Evolutionary conservation across 2,329 filamentous ascomycete species (phyloP), one percentile per base, ranked within the genome.

Genomic region (Pestalotiopsis sp.): DNA sequence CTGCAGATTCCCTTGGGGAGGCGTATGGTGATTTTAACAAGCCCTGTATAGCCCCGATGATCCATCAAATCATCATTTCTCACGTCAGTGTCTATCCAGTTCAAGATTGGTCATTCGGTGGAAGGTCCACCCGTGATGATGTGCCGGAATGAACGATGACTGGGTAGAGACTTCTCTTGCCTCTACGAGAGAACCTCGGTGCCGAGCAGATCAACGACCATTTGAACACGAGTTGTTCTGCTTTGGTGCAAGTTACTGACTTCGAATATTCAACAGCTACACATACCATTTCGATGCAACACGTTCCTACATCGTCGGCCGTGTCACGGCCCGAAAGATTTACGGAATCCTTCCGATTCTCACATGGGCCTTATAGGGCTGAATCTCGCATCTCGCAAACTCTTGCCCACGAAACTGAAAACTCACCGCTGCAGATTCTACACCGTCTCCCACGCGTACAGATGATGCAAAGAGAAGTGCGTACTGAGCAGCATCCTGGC

Each of bases 1-100:
- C 44, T 52, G 44, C 44, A 52, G n/a, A 52, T 22, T 52, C 7
- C 44, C 44, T 52, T 52, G 2, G 22, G 20, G 17, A 52, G 17
- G 4, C n/a, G 7, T n/a, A 20, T 3, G n/a, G 44, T 62, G 78
- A 76, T 74, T 75, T 80, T 13, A 66, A 73, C 55, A 67, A 70
- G 69, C 72, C 75, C 17, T 63, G 52, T 62, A 17, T 39, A 11
- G 20, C 17, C 55, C 38, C 22, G 24, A 26, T 26, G n/a, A 24
- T n/a, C 26, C 39, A 22, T 13, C 39, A 14, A 35, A 35, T 35
- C 7, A 35, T 35, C 44, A 52, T 52, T 52, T 17, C 44, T 52
- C 44, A 52, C 44, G 44, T 52, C 44, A 52, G 44, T 52, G 44
- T 52, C 44, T 20, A 52, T 52, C 44, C 9, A 20, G 1, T 6